A percentile compares a stretch with the other conserved stretches of the same genome.
Conservation (phyloP, 345 rosid species). For the Draba incana region DNA sequence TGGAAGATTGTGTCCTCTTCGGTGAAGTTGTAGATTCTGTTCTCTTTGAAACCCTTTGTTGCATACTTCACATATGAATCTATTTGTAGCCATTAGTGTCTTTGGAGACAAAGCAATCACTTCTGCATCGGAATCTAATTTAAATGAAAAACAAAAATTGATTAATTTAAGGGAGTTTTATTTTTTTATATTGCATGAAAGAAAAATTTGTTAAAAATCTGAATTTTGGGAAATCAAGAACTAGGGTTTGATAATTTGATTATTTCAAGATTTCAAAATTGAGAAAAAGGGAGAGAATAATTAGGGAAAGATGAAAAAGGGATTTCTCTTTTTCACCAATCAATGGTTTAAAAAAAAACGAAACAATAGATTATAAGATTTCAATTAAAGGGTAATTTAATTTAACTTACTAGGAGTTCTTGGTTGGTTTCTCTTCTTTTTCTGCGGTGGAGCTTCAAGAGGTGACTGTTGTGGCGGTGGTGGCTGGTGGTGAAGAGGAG, state of each 20-base stretch:
- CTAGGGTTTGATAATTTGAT: slow-evolving; percentile 42
- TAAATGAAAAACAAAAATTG: not conserved
- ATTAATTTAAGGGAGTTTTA: not conserved
- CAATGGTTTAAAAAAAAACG: slow-evolving; percentile 1
- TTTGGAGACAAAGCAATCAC: slow-evolving; percentile 86
- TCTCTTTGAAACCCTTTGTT: slow-evolving; percentile 87
- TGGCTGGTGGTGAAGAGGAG: slow-evolving; percentile 36
- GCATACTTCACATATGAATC: slow-evolving; percentile 88
- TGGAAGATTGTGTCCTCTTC: slow-evolving; percentile 90
- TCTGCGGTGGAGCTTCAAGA: slow-evolving; percentile 55
- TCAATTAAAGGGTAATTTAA: slow-evolving; percentile 20
- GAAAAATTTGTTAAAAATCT: not conserved
- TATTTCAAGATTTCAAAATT: slow-evolving; percentile 32
- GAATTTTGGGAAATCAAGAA: slow-evolving; percentile 29
- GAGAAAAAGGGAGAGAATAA: slow-evolving; percentile 7
- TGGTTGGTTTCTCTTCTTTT: slow-evolving; percentile 77
- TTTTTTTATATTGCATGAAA: slow-evolving; percentile 29
- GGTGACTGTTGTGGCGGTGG: slow-evolving; percentile 43
- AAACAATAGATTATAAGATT: slow-evolving; percentile 25
- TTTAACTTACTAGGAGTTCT: slow-evolving; percentile 72
- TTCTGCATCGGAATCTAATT: slow-evolving; percentile 81
- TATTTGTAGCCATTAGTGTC: slow-evolving; percentile 86
- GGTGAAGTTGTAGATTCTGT: slow-evolving; percentile 81
- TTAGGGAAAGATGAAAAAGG: slow-evolving; percentile 12
- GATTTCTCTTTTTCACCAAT: slow-evolving; percentile 28